phyloP scores from a whole-genome alignment of 495 filamentous ascomycete species.

The Chaetomium cochliodes region DNA sequence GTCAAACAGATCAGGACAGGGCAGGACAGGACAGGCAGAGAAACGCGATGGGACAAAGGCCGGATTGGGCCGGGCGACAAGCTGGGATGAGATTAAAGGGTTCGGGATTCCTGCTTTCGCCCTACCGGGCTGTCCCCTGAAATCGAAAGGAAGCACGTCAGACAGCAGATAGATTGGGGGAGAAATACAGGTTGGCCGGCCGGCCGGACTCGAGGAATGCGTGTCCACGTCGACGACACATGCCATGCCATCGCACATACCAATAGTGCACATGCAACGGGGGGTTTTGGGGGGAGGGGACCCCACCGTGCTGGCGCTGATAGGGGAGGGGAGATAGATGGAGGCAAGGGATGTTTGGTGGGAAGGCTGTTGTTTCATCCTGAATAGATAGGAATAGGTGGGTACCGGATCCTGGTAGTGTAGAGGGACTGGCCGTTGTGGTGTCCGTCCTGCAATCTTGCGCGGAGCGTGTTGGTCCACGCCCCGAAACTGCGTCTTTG shows the following conservation, averaged over 20 bases:
- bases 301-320: neutral
- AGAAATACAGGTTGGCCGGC: neutral
- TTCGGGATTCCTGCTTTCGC: slow-evolving; percentile 17
- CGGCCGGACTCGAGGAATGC: slow-evolving; percentile 11
- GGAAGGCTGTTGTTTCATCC: slow-evolving; percentile 14
- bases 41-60: too few relatives aligned
- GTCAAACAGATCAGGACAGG: too few relatives aligned
- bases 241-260: too few relatives aligned
- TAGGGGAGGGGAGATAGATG: neutral
- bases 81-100: neutral
- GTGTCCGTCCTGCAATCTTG: slow-evolving; percentile 8
- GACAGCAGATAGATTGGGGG: neutral
- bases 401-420: neutral
- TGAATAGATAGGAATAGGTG: neutral
- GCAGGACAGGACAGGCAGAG: too few relatives aligned
- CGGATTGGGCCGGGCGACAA: neutral
- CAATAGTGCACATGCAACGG: neutral
- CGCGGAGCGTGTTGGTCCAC: neutral
- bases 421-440: neutral
- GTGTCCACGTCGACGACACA: slow-evolving; percentile 10
- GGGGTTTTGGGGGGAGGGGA: neutral
- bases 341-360: slow-evolving; percentile 1
- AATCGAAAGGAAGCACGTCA: neutral
- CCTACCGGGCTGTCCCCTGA: slow-evolving; percentile 11
- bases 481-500: slow-evolving; percentile 13